These are phyloP conservation scores for Aspergillus biplanus DNA, from an alignment of 495 filamentous ascomycete species.

Conservation along the genomic window DNA sequence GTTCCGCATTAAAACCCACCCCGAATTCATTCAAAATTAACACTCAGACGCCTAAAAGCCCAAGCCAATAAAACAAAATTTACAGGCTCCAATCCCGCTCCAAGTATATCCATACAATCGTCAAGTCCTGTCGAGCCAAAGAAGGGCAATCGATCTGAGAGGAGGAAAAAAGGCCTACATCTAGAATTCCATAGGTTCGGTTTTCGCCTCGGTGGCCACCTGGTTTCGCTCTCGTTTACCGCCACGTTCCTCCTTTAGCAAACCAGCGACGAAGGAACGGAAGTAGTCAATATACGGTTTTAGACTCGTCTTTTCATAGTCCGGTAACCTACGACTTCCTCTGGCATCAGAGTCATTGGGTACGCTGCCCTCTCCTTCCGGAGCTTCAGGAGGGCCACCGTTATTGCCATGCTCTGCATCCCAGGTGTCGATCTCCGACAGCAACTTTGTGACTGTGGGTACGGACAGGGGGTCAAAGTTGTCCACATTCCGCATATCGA, in stretches of 20 bases:
- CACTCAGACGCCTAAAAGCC: slow-evolving; percentile 4
- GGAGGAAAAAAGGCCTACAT: slow-evolving; percentile 6
- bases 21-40: neutral
- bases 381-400: slow-evolving; percentile 34
- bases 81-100: slow-evolving; percentile 18
- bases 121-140: neutral
- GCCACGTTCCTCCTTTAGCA: slow-evolving; percentile 81
- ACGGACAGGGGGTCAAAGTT: slow-evolving; percentile 85
- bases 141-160: neutral
- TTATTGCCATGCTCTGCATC: slow-evolving; percentile 45
- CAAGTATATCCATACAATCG: slow-evolving; percentile 8
- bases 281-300: slow-evolving; percentile 93
- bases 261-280: slow-evolving; percentile 71
- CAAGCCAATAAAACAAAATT: neutral
- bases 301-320: slow-evolving; percentile 96
- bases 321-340: slow-evolving; percentile 59
- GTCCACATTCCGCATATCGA: slow-evolving; percentile 70
- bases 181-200: slow-evolving; percentile 58
- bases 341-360: slow-evolving; percentile 39
- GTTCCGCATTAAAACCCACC: neutral
- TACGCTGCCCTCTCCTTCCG: slow-evolving; percentile 45
- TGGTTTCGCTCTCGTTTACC: slow-evolving; percentile 74
- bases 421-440: slow-evolving; percentile 83
- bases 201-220: slow-evolving; percentile 53
- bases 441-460: slow-evolving; percentile 79